Conservation (phyloP, 371 early-diverging fungal species). For the Mortierella sp. region DNA sequence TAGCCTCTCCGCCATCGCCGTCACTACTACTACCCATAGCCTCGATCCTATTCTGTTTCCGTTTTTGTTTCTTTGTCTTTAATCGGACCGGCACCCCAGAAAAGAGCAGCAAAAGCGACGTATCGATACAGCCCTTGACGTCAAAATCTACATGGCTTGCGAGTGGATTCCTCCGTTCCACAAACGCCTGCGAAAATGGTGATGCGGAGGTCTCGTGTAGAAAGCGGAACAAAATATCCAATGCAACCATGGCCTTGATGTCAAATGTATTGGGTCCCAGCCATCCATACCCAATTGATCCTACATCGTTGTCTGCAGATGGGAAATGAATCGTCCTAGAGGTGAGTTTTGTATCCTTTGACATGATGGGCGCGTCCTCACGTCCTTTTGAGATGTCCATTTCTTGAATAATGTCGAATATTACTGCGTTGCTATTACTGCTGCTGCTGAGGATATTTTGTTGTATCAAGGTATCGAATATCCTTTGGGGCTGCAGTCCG, state of each 20-base stretch:
- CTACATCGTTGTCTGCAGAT: conserved; percentile 67
- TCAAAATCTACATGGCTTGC: conserved; percentile 73
- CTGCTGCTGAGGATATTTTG: conserved; percentile 28
- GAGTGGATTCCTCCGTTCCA: conserved; percentile 66
- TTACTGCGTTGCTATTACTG: background rate
- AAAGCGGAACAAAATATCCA: conserved; percentile 74
- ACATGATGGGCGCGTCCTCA: conserved; percentile 57
- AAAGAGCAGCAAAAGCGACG: conserved; percentile 66
- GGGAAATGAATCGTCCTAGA: conserved; percentile 64
- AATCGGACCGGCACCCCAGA: conserved; percentile 68
- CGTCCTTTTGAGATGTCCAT: conserved; percentile 53
- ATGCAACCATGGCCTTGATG: conserved; percentile 60
- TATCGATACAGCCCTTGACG: conserved; percentile 61
- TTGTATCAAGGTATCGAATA: conserved; percentile 58
- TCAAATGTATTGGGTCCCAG: conserved; percentile 71
- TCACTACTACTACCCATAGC: conserved; percentile 1
- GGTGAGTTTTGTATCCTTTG: conserved; percentile 39
- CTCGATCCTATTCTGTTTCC: background rate
- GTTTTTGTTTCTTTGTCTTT: conserved; percentile 8
- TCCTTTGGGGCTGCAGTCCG: conserved; percentile 54
- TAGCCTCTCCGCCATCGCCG: background rate
- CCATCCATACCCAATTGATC: conserved; percentile 76
- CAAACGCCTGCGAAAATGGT: conserved; percentile 71
- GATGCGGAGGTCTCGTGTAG: conserved; percentile 70
- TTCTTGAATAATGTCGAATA: conserved; percentile 39